Conservation (phyloP, 345 rosid genomes). For the Aegle marmelos region DNA sequence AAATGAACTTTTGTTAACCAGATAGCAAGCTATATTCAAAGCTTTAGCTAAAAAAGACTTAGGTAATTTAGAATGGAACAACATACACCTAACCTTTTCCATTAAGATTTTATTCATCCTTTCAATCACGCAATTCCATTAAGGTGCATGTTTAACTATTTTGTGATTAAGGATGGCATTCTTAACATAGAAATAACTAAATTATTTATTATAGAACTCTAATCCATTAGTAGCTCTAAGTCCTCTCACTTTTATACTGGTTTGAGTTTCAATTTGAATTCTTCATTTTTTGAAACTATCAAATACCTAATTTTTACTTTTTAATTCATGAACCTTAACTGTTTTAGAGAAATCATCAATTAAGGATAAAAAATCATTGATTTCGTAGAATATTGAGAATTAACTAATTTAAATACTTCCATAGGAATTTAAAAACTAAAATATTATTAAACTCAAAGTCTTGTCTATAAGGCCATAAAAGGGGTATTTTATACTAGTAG, state of each 20-base stretch:
- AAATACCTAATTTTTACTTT: background rate
- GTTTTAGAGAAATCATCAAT: background rate
- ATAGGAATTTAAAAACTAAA: too few species aligned
- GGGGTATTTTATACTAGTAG: too few species aligned
- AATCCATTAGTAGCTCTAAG: background rate
- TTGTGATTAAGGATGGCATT: fast-evolving
- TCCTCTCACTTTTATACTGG: background rate
- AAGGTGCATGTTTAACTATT: fast-evolving
- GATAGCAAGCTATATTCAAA: too few species aligned
- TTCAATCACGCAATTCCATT: too few species aligned
- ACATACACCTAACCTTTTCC: too few species aligned
- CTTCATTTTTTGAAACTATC: background rate
- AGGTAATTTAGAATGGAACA: too few species aligned
- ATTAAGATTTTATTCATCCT: background rate
- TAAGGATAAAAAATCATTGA: background rate
- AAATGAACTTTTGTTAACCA: too few species aligned
- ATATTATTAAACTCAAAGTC: too few species aligned
- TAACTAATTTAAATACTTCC: too few species aligned
- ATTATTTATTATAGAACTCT: background rate
- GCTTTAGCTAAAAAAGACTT: too few species aligned
- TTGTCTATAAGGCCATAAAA: too few species aligned
- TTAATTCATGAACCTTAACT: background rate
- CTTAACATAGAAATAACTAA: background rate
- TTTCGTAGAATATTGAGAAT: too few species aligned
- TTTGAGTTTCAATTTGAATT: background rate